Base-by-base conservation (phyloP, 177 flowering plant genomes). In the Telopea speciosissima region DNA sequence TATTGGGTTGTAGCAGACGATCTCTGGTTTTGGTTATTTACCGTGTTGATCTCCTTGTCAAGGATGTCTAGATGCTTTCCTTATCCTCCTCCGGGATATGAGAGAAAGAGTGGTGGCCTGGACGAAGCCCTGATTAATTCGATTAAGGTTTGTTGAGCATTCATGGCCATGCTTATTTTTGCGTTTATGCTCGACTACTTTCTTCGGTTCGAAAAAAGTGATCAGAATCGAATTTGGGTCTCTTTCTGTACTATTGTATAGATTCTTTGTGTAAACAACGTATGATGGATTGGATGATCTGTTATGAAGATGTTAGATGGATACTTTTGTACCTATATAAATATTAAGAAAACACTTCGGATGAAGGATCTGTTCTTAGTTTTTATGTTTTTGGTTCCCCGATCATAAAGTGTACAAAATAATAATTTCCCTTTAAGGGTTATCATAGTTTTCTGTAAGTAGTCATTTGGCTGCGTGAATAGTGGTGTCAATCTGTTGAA, bases 11-110 rank as follows among this genome's bases (percentile, higher is more conserved):
- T 28, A 52, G n/a, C 58, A 52, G 58, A 9, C 58, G 58, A 52
- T 52, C n/a, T 52, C 19, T 52, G 61, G 61, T 58, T n/a, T n/a
- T 58, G 14, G 17, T 49, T 12, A n/a, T n/a, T n/a, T n/a, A n/a
- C 54, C 13, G 61, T 7, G 23, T 58, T 58, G 61, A 19, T 58
- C n/a, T n/a, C n/a, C n/a, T n/a, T 1, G 1, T 21, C 9, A 58
- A 58, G 40, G 63, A 88, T 89, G 93, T 85, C 93, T 74, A 87
- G 93, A 63, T 87, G 90, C 80, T 86, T 82, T 70, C 84, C 91
- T 11, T 85, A 76, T 73, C 87, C 87, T 62, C 85, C 85, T 26
- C 84, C 82, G 3, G 85, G 84, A 49, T 85, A 76, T 71, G 76
- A 67, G 67, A 69, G 72, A 67, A 69, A 59, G 81, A 78, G 67